Conservation (phyloP, 805 yeast species). For the Metschnikowia borealis region DNA sequence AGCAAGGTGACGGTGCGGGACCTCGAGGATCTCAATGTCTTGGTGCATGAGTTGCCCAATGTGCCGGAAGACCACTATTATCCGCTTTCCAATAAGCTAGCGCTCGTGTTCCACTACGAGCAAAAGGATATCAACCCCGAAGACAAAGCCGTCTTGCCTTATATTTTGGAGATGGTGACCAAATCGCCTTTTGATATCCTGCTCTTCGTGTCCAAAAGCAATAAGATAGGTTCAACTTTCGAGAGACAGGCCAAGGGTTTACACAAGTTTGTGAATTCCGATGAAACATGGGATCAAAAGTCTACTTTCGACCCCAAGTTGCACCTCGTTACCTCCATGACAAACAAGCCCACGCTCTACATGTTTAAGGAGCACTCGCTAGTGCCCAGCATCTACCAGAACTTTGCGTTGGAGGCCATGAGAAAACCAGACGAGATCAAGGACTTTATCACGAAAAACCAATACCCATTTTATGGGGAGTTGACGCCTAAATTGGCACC, state of each 20-base stretch:
- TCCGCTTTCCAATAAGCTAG: constrained; percentile 41
- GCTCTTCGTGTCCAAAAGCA: constrained; percentile 50
- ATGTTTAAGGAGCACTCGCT: constrained; percentile 56
- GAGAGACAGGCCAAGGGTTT: constrained; percentile 39
- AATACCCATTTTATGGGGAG: constrained; percentile 52
- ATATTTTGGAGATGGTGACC: constrained; percentile 57
- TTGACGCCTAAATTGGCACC: constrained; percentile 38
- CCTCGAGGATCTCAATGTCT: constrained; percentile 29
- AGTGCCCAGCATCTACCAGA: constrained; percentile 51
- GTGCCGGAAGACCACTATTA: constrained; percentile 31
- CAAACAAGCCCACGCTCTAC: constrained; percentile 60
- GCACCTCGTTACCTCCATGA: constrained; percentile 47
- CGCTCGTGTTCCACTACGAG: constrained; percentile 54
- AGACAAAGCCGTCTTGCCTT: constrained; percentile 58
- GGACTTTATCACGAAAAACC: constrained; percentile 47
- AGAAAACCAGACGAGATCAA: constrained; percentile 47
- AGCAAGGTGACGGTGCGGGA: constrained; percentile 28
- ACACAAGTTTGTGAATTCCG: constrained; percentile 43
- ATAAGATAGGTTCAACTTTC: constrained; percentile 34
- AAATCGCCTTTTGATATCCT: constrained; percentile 52
- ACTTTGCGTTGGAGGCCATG: constrained; percentile 60
- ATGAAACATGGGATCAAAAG: constrained; percentile 26
- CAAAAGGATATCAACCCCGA: constrained; percentile 50
- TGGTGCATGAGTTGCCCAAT: constrained; percentile 25
- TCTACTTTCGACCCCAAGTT: constrained; percentile 42